These are phyloP conservation scores for Tolypocladium guangdongense DNA, from an alignment of 2,329 filamentous ascomycete genomes.

Conservation along the genomic window DNA sequence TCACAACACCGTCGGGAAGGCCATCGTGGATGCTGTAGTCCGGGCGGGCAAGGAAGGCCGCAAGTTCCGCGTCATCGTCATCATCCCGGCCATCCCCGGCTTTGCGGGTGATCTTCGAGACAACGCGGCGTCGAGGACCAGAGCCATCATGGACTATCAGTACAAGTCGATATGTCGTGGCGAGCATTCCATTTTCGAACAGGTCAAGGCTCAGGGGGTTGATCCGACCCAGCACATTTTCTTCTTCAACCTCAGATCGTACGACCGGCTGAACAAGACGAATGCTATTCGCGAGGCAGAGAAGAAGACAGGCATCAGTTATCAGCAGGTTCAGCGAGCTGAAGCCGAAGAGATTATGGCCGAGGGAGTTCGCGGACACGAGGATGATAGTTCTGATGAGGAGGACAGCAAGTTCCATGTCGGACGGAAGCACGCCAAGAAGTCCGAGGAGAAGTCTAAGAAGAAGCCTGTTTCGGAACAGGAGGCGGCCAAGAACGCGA, in stretches of 20 bases:
- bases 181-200: slow-evolving; percentile 79
- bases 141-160: slow-evolving; percentile 97
- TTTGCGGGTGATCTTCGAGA: slow-evolving; percentile 87
- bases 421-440: slow-evolving; percentile 41
- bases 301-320: slow-evolving; percentile 69
- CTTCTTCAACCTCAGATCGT: slow-evolving; percentile 86
- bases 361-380: slow-evolving; percentile 53
- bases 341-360: slow-evolving; percentile 84
- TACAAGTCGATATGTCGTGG: slow-evolving; percentile 93
- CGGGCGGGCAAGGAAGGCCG: slow-evolving; percentile 69
- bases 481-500: slow-evolving; percentile 24
- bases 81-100: slow-evolving; percentile 86
- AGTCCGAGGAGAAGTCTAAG: slow-evolving; percentile 26
- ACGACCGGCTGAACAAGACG: slow-evolving; percentile 84
- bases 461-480: slow-evolving; percentile 16
- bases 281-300: slow-evolving; percentile 63
- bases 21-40: slow-evolving; percentile 86
- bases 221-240: slow-evolving; percentile 77
- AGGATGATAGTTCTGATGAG: slow-evolving; percentile 25
- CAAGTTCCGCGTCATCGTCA: slow-evolving; percentile 81
- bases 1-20: slow-evolving; percentile 74
- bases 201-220: slow-evolving; percentile 60
- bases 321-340: slow-evolving; percentile 77
- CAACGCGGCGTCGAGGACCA: slow-evolving; percentile 71
- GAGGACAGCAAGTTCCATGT: slow-evolving; percentile 6